These are phyloP conservation scores for Colletotrichum sp. DNA, from an alignment of 2,329 filamentous ascomycete genomes.

Conservation along the genomic window DNA sequence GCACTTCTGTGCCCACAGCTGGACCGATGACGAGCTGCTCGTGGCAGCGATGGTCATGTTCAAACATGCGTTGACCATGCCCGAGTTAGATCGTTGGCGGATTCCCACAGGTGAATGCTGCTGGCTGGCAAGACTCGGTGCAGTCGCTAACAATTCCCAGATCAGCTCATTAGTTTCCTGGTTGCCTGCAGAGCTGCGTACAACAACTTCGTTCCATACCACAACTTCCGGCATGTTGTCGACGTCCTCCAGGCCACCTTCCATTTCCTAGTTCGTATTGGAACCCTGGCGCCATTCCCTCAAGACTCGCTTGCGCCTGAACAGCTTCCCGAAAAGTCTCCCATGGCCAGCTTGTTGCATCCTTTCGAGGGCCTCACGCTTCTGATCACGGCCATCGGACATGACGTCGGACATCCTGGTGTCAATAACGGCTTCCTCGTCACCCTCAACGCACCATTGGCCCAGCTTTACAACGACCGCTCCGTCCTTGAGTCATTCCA, in stretches of 20 bases:
- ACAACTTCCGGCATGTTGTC: conserved; percentile 97
- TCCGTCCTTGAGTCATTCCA: conserved; percentile 98
- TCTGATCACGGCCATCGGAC: conserved; percentile 93
- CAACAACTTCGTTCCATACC: conserved; percentile 94
- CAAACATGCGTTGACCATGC: conserved; percentile 82
- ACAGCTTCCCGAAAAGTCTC: conserved; percentile 53
- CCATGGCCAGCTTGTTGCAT: conserved; percentile 76
- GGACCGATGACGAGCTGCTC: conserved; percentile 88
- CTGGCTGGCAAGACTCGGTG: conserved; percentile 22
- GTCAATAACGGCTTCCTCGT: conserved; percentile 98
- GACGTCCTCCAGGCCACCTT: conserved; percentile 96
- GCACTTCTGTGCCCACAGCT: conserved; percentile 90
- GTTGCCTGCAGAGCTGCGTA: conserved; percentile 92
- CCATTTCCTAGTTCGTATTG: conserved; percentile 83
- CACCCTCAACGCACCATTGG: conserved; percentile 88
- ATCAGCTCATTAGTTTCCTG: conserved; percentile 83
- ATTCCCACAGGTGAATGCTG: conserved; percentile 72
- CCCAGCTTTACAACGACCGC: conserved; percentile 95
- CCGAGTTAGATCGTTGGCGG: conserved; percentile 81
- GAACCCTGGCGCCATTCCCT: conserved; percentile 74
- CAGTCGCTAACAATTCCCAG: conserved; percentile 55
- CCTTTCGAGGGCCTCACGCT: conserved; percentile 90
- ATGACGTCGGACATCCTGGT: conserved; percentile 96
- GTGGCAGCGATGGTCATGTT: conserved; percentile 88
- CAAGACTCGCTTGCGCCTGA: conserved; percentile 24